A percentile compares a stretch with the other conserved stretches of the same genome.
These are phyloP conservation scores for Triticum aestivum DNA, from an alignment of 176 grass and related monocot species.

Conservation along the genomic window DNA sequence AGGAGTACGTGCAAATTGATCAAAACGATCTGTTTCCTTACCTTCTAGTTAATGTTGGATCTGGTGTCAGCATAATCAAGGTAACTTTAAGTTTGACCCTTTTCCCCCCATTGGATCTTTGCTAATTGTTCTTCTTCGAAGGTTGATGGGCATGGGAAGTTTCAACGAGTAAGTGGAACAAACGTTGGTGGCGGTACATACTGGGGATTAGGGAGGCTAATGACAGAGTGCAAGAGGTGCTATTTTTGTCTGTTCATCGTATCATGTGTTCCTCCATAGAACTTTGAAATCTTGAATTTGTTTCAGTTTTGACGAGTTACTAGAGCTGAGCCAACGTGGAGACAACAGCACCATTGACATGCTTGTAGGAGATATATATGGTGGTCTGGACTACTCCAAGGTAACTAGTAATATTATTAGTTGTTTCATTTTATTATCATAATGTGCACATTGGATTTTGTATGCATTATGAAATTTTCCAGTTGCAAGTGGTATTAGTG, in stretches of 20 bases:
- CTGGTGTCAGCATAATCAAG: conserved; percentile 99
- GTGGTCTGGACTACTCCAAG: conserved; percentile 97
- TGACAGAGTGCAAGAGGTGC: conserved; percentile 97
- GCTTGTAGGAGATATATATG: conserved; percentile 99
- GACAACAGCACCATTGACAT: conserved; percentile 95
- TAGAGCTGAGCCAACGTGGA: conserved; percentile 94
- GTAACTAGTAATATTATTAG: conserved; percentile 38
- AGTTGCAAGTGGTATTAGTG: neutral
- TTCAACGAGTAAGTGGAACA: conserved; percentile 98
- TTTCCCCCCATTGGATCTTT: conserved; percentile 3
- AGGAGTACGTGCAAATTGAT: conserved; percentile 94
- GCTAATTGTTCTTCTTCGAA: conserved; percentile 49
- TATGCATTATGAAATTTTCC: conserved; percentile 16
- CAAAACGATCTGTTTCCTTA: conserved; percentile 95
- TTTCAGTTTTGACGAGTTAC: conserved; percentile 94
- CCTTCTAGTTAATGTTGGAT: conserved; percentile 99
- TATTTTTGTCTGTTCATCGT: conserved; percentile 28
- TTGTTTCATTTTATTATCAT: conserved; percentile 14
- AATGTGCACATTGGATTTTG: neutral
- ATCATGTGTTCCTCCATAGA: conserved; percentile 1
- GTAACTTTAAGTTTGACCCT: conserved; percentile 38
- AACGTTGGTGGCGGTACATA: conserved; percentile 98
- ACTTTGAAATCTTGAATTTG: conserved; percentile 31
- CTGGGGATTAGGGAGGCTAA: conserved; percentile 92
- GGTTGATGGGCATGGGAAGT: conserved; percentile 95